These are phyloP conservation scores for Erysimum pusillum DNA, from an alignment of 441 rosid genomes.

Conservation along the genomic window DNA sequence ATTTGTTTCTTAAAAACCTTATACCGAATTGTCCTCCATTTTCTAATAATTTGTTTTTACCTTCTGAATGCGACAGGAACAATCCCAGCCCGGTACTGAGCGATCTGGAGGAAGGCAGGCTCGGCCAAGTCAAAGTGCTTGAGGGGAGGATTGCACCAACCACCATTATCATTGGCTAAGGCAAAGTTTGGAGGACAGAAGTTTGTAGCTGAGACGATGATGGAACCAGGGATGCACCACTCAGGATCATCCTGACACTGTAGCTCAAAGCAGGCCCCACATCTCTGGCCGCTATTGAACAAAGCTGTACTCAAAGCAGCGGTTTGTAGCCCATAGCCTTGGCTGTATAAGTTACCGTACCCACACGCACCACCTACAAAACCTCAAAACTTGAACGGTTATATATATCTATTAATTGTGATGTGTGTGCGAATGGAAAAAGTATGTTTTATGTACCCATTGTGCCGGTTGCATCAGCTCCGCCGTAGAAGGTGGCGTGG, in stretches of 20 bases:
- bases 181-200: slow-evolving; percentile 75
- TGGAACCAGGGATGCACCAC: slow-evolving; percentile 73
- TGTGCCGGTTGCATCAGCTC: slow-evolving; percentile 49
- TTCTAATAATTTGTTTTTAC: slow-evolving; percentile 7
- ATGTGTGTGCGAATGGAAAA: background rate
- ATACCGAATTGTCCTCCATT: background rate
- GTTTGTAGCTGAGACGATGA: slow-evolving; percentile 72
- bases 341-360: slow-evolving; percentile 68
- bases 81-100: slow-evolving; percentile 47
- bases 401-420: background rate
- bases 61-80: slow-evolving; percentile 47
- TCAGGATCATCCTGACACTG: slow-evolving; percentile 62
- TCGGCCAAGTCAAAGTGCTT: slow-evolving; percentile 46
- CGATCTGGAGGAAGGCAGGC: slow-evolving; percentile 47
- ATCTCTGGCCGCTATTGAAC: slow-evolving; percentile 65
- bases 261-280: slow-evolving; percentile 72
- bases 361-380: slow-evolving; percentile 83
- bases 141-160: slow-evolving; percentile 50
- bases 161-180: slow-evolving; percentile 67
- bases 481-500: slow-evolving; percentile 49
- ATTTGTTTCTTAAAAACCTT: background rate
- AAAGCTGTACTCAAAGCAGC: slow-evolving; percentile 77
- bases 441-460: slow-evolving; percentile 37
- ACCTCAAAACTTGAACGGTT: background rate
- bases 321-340: slow-evolving; percentile 74